Percentiles rank a stretch among this genome's conserved stretches.
Conservation (phyloP, 2,329 filamentous ascomycete genomes). For the Lachnellula arida region DNA sequence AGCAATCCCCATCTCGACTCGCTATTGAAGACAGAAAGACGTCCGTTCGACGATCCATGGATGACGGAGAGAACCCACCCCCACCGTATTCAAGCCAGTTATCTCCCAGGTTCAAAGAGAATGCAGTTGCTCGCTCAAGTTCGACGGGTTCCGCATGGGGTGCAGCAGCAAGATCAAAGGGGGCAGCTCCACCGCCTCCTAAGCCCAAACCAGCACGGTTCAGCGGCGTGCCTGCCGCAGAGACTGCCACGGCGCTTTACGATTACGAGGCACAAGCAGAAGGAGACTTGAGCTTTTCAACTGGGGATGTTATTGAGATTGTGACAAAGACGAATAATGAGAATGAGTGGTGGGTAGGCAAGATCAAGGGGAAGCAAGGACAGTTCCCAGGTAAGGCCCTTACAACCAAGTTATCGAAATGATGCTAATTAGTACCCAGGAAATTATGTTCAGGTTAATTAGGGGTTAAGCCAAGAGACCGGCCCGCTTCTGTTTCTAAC, state of each 20-base stretch:
- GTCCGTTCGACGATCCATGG: constrained; percentile 34
- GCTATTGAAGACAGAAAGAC: constrained; percentile 13
- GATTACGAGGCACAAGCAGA: constrained; percentile 96
- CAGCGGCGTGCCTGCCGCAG: constrained; percentile 57
- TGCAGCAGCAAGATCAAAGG: constrained; percentile 62
- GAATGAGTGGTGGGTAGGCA: constrained; percentile 97
- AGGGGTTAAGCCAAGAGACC: constrained; percentile 4
- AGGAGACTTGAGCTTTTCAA: constrained; percentile 84
- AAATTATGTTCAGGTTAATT: constrained; percentile 46
- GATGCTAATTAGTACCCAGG: constrained; percentile 33
- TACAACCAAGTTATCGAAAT: neutral
- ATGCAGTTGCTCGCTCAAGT: constrained; percentile 35
- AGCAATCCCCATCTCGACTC: constrained; percentile 30
- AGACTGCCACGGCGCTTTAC: constrained; percentile 87
- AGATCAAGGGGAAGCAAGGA: constrained; percentile 71
- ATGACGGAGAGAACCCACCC: constrained; percentile 55
- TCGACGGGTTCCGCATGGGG: constrained; percentile 39
- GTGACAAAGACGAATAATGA: constrained; percentile 76
- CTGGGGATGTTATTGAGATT: constrained; percentile 89
- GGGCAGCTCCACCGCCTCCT: constrained; percentile 59
- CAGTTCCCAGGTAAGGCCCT: constrained; percentile 81
- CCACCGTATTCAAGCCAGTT: constrained; percentile 61
- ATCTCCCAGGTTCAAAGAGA: constrained; percentile 22
- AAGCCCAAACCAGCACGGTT: constrained; percentile 78
- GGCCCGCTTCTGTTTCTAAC: neutral